Evolutionary conservation across 108 stramenopile species (phyloP).

Genomic region (Aurantiochytrium sp.): DNA sequence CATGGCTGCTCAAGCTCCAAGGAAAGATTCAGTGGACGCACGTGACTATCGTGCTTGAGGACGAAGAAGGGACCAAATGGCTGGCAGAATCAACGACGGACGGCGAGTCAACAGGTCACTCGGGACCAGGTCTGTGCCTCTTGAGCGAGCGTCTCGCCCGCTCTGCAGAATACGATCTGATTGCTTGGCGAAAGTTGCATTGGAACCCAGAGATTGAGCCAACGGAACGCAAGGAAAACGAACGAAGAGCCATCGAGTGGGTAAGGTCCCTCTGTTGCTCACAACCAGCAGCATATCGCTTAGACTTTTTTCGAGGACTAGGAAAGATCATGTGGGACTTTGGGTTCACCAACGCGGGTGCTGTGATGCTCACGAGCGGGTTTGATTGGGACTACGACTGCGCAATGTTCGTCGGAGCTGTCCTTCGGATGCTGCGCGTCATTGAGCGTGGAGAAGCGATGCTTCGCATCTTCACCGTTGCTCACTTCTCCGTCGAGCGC

Average conservation of each 20-base stretch:
- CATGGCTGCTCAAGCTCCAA: background rate
- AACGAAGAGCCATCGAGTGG: background rate
- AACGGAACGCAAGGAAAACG: background rate
- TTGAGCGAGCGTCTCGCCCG: background rate
- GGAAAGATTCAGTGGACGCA: constrained; percentile 1
- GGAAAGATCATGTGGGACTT: background rate
- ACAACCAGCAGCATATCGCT: background rate
- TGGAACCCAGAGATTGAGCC: background rate
- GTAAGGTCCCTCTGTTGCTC: background rate
- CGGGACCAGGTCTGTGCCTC: background rate
- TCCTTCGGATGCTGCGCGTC: background rate
- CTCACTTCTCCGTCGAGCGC: background rate
- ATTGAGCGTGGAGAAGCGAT: background rate
- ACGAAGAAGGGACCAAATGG: background rate
- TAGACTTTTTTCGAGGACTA: background rate
- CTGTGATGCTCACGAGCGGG: background rate
- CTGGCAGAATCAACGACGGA: background rate
- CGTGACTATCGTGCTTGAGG: background rate
- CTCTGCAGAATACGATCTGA: background rate
- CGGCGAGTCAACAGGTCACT: background rate
- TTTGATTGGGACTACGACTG: background rate
- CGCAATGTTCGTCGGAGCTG: background rate
- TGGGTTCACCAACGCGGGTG: background rate
- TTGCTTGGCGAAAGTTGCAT: background rate
- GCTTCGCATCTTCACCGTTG: background rate